These are phyloP conservation scores for Penicillium daleae DNA, from an alignment of 495 filamentous ascomycete species.

Conservation along the genomic window DNA sequence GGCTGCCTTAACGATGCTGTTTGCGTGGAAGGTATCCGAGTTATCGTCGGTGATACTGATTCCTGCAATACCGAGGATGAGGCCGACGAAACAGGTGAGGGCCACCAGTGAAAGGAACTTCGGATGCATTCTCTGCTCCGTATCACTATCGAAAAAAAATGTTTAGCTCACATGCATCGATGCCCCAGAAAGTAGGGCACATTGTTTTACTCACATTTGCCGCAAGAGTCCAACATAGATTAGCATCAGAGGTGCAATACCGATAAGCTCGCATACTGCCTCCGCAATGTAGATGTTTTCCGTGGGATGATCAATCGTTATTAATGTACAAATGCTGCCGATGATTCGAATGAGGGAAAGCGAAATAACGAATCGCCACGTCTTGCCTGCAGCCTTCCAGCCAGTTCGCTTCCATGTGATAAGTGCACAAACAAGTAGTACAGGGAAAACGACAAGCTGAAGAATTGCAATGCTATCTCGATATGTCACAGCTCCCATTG, in stretches of 20 bases:
- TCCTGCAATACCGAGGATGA: conserved; percentile 36
- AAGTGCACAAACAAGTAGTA: conserved; percentile 25
- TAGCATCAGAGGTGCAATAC: conserved; percentile 35
- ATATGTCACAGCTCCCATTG: conserved; percentile 30
- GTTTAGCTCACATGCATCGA: conserved; percentile 6
- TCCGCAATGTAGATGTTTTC: conserved; percentile 24
- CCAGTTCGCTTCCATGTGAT: conserved; percentile 37
- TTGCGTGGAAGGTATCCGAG: conserved; percentile 11
- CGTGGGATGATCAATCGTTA: conserved; percentile 25
- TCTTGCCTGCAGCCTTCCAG: conserved; percentile 32
- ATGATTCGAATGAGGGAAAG: conserved; percentile 36
- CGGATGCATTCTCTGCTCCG: conserved; percentile 19
- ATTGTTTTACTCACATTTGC: conserved; percentile 32
- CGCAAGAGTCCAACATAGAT: conserved; percentile 34
- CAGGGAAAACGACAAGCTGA: conserved; percentile 34
- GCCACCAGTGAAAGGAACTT: conserved; percentile 13
- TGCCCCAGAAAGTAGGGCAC: background rate
- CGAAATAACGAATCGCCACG: conserved; percentile 33
- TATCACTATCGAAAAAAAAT: conserved; percentile 22
- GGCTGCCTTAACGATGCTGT: conserved; percentile 27
- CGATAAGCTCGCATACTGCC: conserved; percentile 36
- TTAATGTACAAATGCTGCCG: conserved; percentile 31
- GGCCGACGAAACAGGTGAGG: conserved; percentile 28
- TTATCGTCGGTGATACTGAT: conserved; percentile 20
- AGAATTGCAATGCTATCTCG: conserved; percentile 35